A percentile compares a stretch with the other conserved stretches of the same genome.
Evolutionary conservation across 208 protist genomes (phyloP).

Genomic region (Crithidia fasciculata): DNA sequence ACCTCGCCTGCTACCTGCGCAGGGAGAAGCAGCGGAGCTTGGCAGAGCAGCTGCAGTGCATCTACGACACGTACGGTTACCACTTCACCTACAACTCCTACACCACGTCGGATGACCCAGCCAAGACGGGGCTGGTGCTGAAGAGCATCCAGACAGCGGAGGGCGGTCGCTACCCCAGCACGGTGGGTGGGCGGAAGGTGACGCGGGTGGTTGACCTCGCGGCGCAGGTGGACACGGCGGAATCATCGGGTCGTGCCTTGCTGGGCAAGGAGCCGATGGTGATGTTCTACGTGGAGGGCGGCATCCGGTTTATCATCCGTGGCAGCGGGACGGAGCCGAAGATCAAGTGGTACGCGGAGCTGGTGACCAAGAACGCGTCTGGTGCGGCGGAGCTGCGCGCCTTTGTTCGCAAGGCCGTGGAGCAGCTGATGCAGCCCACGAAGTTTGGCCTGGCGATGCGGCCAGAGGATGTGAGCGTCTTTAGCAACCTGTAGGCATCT

Average conservation of each 20-base stretch:
- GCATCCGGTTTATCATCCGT: conserved; percentile 91
- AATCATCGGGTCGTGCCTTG: conserved; percentile 46
- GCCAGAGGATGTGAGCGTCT: conserved; percentile 20
- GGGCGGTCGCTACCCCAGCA: conserved; percentile 49
- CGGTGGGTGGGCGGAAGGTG: conserved; percentile 66
- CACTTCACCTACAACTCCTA: conserved; percentile 94
- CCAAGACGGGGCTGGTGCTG: conserved; percentile 86
- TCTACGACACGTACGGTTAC: conserved; percentile 92
- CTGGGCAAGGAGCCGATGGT: conserved; percentile 92
- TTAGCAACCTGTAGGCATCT: conserved; percentile 20
- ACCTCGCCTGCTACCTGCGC: conserved; percentile 86
- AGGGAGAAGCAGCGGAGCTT: conserved; percentile 42
- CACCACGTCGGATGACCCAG: conserved; percentile 89
- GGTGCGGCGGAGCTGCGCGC: conserved; percentile 28
- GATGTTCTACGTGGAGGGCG: conserved; percentile 95
- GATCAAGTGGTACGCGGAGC: conserved; percentile 95
- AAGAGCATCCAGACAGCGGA: conserved; percentile 58
- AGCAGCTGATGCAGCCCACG: conserved; percentile 69
- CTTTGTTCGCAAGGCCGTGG: conserved; percentile 59
- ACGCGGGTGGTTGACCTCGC: conserved; percentile 90
- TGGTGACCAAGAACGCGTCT: conserved; percentile 46
- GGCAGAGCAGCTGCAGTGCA: conserved; percentile 50
- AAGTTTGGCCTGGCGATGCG: conserved; percentile 63
- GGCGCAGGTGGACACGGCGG: conserved; percentile 79
- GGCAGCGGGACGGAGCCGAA: conserved; percentile 98